Base-by-base conservation (phyloP, 768 basidiomycete species). In the Clavulina sp. region DNA sequence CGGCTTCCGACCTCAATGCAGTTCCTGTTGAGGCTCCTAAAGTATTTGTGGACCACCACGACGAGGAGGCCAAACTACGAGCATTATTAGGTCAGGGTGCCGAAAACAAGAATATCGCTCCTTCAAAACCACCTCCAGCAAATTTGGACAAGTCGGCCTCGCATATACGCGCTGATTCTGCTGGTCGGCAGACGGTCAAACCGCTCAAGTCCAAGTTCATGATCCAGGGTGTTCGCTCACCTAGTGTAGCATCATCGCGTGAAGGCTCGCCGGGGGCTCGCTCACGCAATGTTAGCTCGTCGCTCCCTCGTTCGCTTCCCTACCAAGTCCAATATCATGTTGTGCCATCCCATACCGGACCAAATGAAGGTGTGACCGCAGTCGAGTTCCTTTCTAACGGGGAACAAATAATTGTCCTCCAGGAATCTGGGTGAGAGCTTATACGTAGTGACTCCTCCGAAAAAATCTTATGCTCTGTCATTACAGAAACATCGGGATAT, bases 31-130 rank as follows among this genome's bases (percentile, higher is more conserved):
- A 86, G 61, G 85, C 84, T 0, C 77, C 82, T 0, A 84, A 75
- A 65, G 84, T 77, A 57, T 79, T 74, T 59, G 79, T 86, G 1
- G 86, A 88, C 60, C 84, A 78, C 52, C 85, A 87, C 2, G 81
- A 85, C 41, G 85, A 88, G 23, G 50, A 49, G 40, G 46, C 7
- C 13, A 51, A 49, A 26, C 50, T 48, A 7, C 43, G 50, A 16
- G 50, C 34, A 49, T 18, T 48, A 46, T 13, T 46, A 7, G 23
- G 23, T 9, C 9, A 46, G 9, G 43, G 24, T n/a, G n/a, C n/a
- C n/a, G n/a, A n/a, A n/a, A n/a, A n/a, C 9, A 7, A 23, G 13
- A 46, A 7, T 46, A 46, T 7, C 7, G 43, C 9, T 9, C 9
- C n/a, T 46, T n/a, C 43, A 9, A n/a, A 7, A n/a, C 13, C n/a